Base-by-base conservation (phyloP, 148 eudicot genomes). In the Salicornia ramosissima region DNA sequence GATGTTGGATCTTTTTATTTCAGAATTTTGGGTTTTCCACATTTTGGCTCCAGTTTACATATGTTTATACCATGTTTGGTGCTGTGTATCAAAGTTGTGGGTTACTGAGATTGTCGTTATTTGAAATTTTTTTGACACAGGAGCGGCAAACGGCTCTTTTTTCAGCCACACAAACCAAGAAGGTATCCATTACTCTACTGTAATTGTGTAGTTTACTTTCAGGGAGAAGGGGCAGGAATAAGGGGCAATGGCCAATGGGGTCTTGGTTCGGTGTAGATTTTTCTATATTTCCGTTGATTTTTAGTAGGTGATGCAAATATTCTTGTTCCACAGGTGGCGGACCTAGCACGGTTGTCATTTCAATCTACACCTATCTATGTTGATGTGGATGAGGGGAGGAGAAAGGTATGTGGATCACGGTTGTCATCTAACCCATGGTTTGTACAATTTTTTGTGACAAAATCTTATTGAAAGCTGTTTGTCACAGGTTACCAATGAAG, bases 81-180 rank as follows among this genome's bases (percentile, higher is more conserved):
- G 62, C 51, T 46, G 28, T 29, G 2, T 28, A 3, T 42, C 24
- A 26, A 18, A 19, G 54, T 31, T 58, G 39, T 69, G 43, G 15
- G 56, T 54, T 68, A 45, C 74, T 73, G 66, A 72, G 10, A 30
- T 18, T 25, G 8, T 69, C 53, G 22, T 30, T 64, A 2, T 11
- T 64, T 60, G 31, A 65, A 51, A 58, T 62, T 50, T 68, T 47
- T 51, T 69, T 55, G 22, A 54, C 64, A 73, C 86, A 95, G 99
- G 84, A 65, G 26, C 83, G 97, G 64, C 99, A 95, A 79, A 89
- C 97, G 74, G 99, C 96, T 76, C 90, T 95, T 43, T 91, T 95
- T 80, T 95, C 99, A 28, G 99, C 99, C 67, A 95, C 99, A 18
- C 99, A 88, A 80, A 95, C 96, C 34, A 85, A 91, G 70, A 87